Conservation (phyloP, 345 rosid species). For the Eutrema japonicum region DNA sequence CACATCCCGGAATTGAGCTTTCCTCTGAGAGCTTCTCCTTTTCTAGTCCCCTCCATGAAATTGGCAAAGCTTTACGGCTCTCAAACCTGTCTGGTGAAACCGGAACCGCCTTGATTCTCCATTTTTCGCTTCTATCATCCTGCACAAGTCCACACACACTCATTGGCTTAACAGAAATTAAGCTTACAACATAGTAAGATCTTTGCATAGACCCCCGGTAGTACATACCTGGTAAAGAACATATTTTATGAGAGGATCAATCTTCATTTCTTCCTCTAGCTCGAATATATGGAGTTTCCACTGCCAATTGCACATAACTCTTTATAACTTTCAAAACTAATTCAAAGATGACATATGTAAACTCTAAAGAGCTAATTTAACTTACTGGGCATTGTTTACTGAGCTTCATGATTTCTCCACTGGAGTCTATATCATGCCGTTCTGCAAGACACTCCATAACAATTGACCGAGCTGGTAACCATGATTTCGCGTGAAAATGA, state of each 20-base stretch:
- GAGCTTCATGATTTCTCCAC: slow-evolving; percentile 82
- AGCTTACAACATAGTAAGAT: slow-evolving; percentile 7
- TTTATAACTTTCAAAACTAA: slow-evolving; percentile 4
- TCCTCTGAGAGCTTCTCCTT: slow-evolving; percentile 63
- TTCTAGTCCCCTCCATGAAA: slow-evolving; percentile 78
- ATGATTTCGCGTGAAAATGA: slow-evolving; percentile 68
- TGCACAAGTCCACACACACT: slow-evolving; percentile 41
- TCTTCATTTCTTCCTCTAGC: slow-evolving; percentile 83
- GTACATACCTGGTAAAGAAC: slow-evolving; percentile 68
- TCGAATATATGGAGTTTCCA: slow-evolving; percentile 88
- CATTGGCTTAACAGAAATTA: background rate
- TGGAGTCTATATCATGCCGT: slow-evolving; percentile 59
- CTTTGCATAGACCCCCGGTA: background rate
- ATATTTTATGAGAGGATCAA: slow-evolving; percentile 68
- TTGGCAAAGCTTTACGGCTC: slow-evolving; percentile 80
- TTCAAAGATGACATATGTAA: background rate
- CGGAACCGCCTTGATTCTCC: slow-evolving; percentile 86
- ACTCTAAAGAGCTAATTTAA: slow-evolving; percentile 3
- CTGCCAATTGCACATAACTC: slow-evolving; percentile 43
- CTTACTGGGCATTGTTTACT: slow-evolving; percentile 77
- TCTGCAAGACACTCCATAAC: slow-evolving; percentile 68
- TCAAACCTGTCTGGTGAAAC: slow-evolving; percentile 75
- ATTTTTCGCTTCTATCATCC: slow-evolving; percentile 82
- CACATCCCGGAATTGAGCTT: slow-evolving; percentile 65
- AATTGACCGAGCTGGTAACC: slow-evolving; percentile 88